These are phyloP conservation scores for Gastrolobium bilobum DNA, from an alignment of 306 rosid genomes.

Conservation along the genomic window DNA sequence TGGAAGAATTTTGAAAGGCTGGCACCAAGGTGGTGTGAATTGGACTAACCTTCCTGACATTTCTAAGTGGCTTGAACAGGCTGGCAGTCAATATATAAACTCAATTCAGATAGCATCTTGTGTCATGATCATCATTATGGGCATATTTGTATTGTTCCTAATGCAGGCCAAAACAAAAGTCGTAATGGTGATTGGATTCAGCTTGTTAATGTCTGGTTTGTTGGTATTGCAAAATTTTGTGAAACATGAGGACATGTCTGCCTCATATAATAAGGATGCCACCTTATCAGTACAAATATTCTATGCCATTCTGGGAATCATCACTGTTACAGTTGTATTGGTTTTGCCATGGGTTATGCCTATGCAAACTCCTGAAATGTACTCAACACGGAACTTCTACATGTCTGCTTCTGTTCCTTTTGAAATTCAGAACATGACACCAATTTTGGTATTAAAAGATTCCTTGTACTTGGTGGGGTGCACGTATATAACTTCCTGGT, in stretches of 20 bases:
- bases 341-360: constrained; percentile 78
- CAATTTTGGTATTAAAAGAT: constrained; percentile 59
- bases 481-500: constrained; percentile 72
- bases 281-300: constrained; percentile 70
- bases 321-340: constrained; percentile 57
- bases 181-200: constrained; percentile 60
- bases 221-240: constrained; percentile 64
- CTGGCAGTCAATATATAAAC: constrained; percentile 67
- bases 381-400: constrained; percentile 46
- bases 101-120: constrained; percentile 67
- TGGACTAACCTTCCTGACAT: constrained; percentile 91
- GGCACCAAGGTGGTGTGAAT: constrained; percentile 99
- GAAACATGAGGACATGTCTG: constrained; percentile 58
- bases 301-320: constrained; percentile 68
- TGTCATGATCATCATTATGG: constrained; percentile 64
- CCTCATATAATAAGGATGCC: constrained; percentile 56
- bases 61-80: constrained; percentile 91
- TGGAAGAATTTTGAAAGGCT: constrained; percentile 92
- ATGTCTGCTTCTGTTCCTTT: constrained; percentile 49
- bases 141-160: constrained; percentile 60
- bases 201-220: constrained; percentile 71
- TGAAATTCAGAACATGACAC: constrained; percentile 52
- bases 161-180: constrained; percentile 57
- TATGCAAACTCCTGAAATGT: constrained; percentile 49
- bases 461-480: constrained; percentile 71